These are phyloP conservation scores for Asclepias syriaca DNA, from an alignment of 257 asterid genomes.

Conservation along the genomic window DNA sequence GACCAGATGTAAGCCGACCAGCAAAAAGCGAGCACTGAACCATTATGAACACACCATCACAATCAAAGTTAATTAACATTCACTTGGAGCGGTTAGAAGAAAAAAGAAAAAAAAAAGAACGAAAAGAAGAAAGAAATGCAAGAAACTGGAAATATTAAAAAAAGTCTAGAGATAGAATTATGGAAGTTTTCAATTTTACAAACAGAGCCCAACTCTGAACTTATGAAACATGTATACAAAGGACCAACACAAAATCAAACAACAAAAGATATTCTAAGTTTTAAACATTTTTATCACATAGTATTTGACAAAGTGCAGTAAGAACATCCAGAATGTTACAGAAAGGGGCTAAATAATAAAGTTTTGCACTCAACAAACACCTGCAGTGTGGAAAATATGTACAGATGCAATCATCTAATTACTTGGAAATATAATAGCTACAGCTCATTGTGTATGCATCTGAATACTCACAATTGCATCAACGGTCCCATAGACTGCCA, in stretches of 20 bases:
- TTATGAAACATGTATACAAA: not conserved
- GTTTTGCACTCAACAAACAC: not conserved
- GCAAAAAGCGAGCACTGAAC: slow-evolving; percentile 77
- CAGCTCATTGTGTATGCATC: not conserved
- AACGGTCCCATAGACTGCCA: slow-evolving; percentile 86
- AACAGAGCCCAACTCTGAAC: not conserved
- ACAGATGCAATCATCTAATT: not conserved
- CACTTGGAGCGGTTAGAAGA: not conserved
- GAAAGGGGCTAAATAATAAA: not conserved
- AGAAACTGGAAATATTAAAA: not conserved
- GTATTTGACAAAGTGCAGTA: not conserved
- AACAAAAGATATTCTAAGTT: not conserved
- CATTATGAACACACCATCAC: not conserved
- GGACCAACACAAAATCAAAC: not conserved
- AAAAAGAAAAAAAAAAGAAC: no score
- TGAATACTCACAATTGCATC: slow-evolving; percentile 76
- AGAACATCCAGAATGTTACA: not conserved
- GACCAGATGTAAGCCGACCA: slow-evolving; percentile 76
- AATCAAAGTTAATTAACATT: not conserved
- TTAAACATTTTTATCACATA: not conserved
- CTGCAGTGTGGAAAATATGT: not conserved
- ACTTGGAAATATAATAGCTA: not conserved
- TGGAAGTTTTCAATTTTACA: not conserved
- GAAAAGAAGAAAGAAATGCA: not conserved
- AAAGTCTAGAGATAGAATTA: not conserved